Evolutionary conservation across 1,284 basidiomycete species (phyloP).

Genomic region (Puccinia coronata): DNA sequence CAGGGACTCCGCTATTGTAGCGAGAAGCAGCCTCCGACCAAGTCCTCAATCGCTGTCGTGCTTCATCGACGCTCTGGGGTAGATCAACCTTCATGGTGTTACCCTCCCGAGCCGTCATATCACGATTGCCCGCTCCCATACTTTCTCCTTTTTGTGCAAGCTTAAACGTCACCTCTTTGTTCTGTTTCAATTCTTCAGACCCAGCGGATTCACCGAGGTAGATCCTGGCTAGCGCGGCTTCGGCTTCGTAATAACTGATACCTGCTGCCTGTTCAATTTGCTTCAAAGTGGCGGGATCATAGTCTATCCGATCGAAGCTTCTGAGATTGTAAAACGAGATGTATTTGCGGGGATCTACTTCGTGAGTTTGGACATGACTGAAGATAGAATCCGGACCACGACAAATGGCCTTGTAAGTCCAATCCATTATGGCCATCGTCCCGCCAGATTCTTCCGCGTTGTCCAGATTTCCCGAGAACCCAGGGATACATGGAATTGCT

Average conservation of each 20-base stretch:
- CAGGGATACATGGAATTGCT: slow-evolving; percentile 68
- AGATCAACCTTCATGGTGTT: slow-evolving; percentile 51
- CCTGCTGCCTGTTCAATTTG: slow-evolving; percentile 73
- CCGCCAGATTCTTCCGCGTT: slow-evolving; percentile 59
- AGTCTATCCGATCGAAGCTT: slow-evolving; percentile 86
- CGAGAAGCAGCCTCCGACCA: slow-evolving; percentile 53
- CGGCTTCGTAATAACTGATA: slow-evolving; percentile 77
- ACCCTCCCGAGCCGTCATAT: slow-evolving; percentile 48
- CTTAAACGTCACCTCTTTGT: slow-evolving; percentile 52
- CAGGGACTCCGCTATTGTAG: slow-evolving; percentile 62
- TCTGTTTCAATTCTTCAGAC: slow-evolving; percentile 61
- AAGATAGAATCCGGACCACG: slow-evolving; percentile 83
- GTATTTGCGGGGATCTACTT: slow-evolving; percentile 75
- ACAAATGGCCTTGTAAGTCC: slow-evolving; percentile 76
- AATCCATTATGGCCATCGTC: slow-evolving; percentile 74
- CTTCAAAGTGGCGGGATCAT: slow-evolving; percentile 67
- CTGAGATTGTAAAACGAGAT: slow-evolving; percentile 87
- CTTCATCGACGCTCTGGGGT: slow-evolving; percentile 55
- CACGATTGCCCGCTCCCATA: slow-evolving; percentile 19
- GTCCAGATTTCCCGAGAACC: slow-evolving; percentile 49
- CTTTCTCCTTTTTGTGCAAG: slow-evolving; percentile 57
- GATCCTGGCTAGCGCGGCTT: slow-evolving; percentile 79
- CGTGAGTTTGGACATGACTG: slow-evolving; percentile 74
- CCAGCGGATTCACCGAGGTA: slow-evolving; percentile 68
- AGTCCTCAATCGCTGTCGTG: slow-evolving; percentile 52